Evolutionary conservation across 2,329 filamentous ascomycete species (phyloP).

Genomic region (Alternaria solani): DNA sequence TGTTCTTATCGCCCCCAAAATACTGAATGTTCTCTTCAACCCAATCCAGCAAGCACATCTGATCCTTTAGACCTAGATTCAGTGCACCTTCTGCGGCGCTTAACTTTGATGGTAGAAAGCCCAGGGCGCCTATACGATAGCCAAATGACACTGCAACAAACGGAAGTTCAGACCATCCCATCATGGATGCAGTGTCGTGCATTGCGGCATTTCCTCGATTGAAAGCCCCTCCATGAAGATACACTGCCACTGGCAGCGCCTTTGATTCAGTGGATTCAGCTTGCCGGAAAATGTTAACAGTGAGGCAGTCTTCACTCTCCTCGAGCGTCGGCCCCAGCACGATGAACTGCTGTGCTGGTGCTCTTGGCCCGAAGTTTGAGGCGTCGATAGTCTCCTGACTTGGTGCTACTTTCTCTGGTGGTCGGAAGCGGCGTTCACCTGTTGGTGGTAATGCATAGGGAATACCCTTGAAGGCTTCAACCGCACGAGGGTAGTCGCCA

Average conservation of each 20-base stretch:
- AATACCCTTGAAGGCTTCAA: constrained; percentile 30
- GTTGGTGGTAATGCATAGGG: constrained; percentile 31
- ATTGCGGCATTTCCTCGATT: constrained; percentile 51
- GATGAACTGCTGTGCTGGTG: constrained; percentile 28
- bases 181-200: constrained; percentile 69
- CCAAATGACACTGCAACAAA: constrained; percentile 62
- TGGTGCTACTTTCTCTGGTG: constrained; percentile 24
- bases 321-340: constrained; percentile 19
- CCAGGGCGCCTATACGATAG: constrained; percentile 30
- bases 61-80: constrained; percentile 34
- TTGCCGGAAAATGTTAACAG: constrained; percentile 30
- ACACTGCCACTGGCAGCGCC: constrained; percentile 51
- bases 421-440: constrained; percentile 28
- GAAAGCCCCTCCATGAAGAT: constrained; percentile 71
- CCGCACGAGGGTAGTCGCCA: constrained; percentile 7
- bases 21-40: constrained; percentile 50
- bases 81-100: constrained; percentile 44
- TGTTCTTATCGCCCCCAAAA: constrained; percentile 38
- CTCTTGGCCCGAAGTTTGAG: constrained; percentile 26
- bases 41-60: constrained; percentile 53
- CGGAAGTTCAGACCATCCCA: constrained; percentile 60
- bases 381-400: constrained; percentile 23
- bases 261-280: constrained; percentile 8
- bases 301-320: constrained; percentile 35
- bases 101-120: constrained; percentile 18